Conservation (phyloP, 768 basidiomycete genomes). For the Tylopilus intermedius region DNA sequence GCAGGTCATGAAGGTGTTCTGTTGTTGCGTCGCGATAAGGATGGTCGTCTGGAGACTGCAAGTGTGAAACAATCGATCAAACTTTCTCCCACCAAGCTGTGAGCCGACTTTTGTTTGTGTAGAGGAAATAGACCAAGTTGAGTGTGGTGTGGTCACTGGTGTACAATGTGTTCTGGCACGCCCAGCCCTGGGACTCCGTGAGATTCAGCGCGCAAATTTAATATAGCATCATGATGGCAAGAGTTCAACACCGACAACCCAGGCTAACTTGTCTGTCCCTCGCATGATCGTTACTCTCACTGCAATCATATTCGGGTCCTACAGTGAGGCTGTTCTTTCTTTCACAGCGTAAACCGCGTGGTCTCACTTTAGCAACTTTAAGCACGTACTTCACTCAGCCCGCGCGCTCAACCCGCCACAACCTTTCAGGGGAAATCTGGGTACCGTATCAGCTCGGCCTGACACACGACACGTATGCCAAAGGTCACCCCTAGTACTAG, state of each 20-base stretch:
- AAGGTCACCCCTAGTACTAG: slow-evolving; percentile 43
- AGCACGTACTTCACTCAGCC: not conserved
- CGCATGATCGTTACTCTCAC: not conserved
- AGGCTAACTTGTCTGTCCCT: not conserved
- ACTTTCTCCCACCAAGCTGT: not conserved
- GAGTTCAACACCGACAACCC: not conserved
- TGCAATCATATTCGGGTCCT: not conserved
- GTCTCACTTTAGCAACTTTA: not conserved
- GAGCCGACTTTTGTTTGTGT: not conserved
- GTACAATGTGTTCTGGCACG: not conserved
- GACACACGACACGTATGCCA: slow-evolving; percentile 48
- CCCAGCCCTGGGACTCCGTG: slow-evolving; percentile 12
- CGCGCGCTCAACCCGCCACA: not conserved
- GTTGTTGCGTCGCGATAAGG: not conserved
- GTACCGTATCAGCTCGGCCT: not conserved
- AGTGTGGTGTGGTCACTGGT: too few species aligned
- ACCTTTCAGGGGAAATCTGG: slow-evolving; percentile 3
- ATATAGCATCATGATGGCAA: slow-evolving; percentile 13
- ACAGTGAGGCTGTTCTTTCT: not conserved
- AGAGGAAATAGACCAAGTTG: too few species aligned
- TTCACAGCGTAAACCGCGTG: not conserved
- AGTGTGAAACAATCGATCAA: not conserved
- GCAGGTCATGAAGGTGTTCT: slow-evolving; percentile 9
- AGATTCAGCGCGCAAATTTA: slow-evolving; percentile 18
- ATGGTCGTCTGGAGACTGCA: not conserved